phyloP scores from a whole-genome alignment of 2,329 filamentous ascomycete species.

The Aureobasidium zeae region DNA sequence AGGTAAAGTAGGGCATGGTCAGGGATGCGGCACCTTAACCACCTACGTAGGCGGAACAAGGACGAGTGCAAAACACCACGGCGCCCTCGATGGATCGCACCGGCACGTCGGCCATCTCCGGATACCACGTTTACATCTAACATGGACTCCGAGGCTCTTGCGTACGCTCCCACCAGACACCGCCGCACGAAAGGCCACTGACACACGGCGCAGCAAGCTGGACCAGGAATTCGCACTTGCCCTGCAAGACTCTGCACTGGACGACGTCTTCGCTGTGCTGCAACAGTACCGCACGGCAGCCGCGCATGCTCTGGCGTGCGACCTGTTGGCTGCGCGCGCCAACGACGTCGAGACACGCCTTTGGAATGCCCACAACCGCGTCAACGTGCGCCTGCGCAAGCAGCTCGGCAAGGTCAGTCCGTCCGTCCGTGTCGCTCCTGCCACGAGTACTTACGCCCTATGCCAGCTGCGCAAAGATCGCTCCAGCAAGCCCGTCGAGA shows the following conservation, averaged over 20 bases:
- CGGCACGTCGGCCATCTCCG: constrained; percentile 38
- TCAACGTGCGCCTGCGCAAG: constrained; percentile 71
- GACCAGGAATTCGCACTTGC: constrained; percentile 42
- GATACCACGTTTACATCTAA: constrained; percentile 46
- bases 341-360: constrained; percentile 60
- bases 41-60: too few species aligned
- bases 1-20: too few species aligned
- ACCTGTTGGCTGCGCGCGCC: constrained; percentile 56
- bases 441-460: neutral
- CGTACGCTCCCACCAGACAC: neutral
- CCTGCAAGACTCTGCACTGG: constrained; percentile 41
- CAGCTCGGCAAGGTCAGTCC: constrained; percentile 45
- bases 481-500: constrained; percentile 50
- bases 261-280: constrained; percentile 37
- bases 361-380: constrained; percentile 68
- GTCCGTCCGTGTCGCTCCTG: constrained; percentile 21
- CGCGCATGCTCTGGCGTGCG: constrained; percentile 61
- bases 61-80: too few species aligned
- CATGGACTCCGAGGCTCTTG: constrained; percentile 10
- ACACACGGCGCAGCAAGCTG: constrained; percentile 27
- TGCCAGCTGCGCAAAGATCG: constrained; percentile 41
- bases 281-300: constrained; percentile 56
- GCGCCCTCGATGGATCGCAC: constrained; percentile 47
- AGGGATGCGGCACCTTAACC: too few species aligned
- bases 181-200: neutral